These are phyloP conservation scores for Leishmania turanica DNA, from an alignment of 208 protist species.

Conservation along the genomic window DNA sequence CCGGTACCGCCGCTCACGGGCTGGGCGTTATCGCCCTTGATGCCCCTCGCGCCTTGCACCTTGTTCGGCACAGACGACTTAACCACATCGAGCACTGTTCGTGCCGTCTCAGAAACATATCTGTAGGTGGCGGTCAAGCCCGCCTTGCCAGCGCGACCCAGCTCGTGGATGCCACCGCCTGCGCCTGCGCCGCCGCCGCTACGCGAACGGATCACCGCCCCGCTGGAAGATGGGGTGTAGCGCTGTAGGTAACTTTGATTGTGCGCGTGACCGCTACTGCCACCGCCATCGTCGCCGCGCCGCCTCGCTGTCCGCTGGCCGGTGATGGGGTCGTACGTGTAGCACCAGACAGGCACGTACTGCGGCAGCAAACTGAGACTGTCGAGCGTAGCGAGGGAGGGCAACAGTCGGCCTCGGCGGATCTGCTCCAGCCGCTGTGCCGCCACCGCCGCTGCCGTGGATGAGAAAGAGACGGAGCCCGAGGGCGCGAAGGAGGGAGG, in stretches of 20 bases:
- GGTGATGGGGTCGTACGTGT: conserved; percentile 35
- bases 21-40: not conserved
- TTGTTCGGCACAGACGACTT: conserved; percentile 1
- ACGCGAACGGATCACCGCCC: not conserved
- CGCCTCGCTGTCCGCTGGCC: not conserved
- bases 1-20: not conserved
- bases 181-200: conserved; percentile 3
- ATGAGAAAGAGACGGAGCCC: not conserved
- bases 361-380: conserved; percentile 20
- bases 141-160: conserved; percentile 9
- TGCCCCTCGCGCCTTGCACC: conserved; percentile 2
- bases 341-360: conserved; percentile 36
- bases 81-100: conserved; percentile 6
- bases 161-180: conserved; percentile 4
- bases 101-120: conserved; percentile 8
- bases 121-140: conserved; percentile 6
- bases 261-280: not conserved
- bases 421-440: conserved; percentile 22
- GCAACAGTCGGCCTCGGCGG: conserved; percentile 16
- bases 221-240: conserved; percentile 8
- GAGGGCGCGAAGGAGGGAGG: not conserved
- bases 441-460: not conserved
- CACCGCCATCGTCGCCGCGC: not conserved
- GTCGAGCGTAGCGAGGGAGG: conserved; percentile 32
- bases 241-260: conserved; percentile 20